A percentile compares a stretch with the other conserved stretches of the same genome.
Conservation (phyloP, 306 rosid species). For the Rosa chinensis region DNA sequence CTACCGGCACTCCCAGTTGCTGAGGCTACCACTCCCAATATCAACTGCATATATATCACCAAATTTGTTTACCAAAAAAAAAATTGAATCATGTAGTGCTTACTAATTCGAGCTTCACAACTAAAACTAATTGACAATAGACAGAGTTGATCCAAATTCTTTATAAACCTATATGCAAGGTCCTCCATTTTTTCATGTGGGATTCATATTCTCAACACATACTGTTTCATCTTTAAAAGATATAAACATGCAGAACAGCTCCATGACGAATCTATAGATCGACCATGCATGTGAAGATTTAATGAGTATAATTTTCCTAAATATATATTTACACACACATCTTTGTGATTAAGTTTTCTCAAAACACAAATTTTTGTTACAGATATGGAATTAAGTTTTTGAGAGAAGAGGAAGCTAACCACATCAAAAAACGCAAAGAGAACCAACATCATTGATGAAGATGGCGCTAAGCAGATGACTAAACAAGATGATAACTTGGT, state of each 20-base stretch:
- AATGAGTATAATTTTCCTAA: too few species aligned
- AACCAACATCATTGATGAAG: constrained; percentile 1
- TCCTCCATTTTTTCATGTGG: too few species aligned
- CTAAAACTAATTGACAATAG: not conserved
- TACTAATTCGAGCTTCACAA: not conserved
- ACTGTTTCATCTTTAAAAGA: too few species aligned
- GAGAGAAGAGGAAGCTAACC: not conserved
- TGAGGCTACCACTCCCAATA: constrained; percentile 5
- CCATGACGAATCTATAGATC: too few species aligned
- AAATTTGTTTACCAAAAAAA: not conserved
- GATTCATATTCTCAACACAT: too few species aligned
- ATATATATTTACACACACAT: too few species aligned
- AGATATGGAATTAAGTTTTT: not conserved
- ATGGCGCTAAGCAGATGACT: not conserved
- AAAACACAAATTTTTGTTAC: too few species aligned
- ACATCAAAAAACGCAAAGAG: constrained; percentile 1
- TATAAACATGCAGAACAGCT: too few species aligned
- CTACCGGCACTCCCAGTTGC: constrained; percentile 7
- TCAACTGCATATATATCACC: not conserved
- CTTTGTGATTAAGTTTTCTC: too few species aligned
- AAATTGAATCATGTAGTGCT: not conserved
- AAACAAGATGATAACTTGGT: not conserved
- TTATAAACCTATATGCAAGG: too few species aligned
- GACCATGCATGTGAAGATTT: too few species aligned
- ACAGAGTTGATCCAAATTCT: too few species aligned